phyloP scores from a whole-genome alignment of 441 rosid genomes.

The Rhodomyrtus psidioides region DNA sequence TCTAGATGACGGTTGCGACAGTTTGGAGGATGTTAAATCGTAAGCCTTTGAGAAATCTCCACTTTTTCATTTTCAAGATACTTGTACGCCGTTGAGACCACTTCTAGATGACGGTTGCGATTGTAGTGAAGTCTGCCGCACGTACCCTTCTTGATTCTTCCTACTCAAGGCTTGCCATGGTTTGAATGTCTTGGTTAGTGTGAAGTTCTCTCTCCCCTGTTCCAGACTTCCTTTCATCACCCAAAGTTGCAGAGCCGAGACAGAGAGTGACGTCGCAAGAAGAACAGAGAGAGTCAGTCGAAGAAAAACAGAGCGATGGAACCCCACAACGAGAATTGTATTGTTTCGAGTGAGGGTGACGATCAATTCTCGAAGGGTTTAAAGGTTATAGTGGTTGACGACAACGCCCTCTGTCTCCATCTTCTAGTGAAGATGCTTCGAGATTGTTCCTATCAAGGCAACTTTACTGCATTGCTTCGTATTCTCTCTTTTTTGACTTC shows the following conservation, averaged over 20 bases:
- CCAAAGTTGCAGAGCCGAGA: neutral
- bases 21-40: no score
- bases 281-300: neutral
- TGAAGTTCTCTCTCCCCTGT: neutral
- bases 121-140: no score
- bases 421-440: neutral
- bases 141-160: neutral
- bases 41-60: no score
- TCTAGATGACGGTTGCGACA: no score
- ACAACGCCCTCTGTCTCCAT: neutral
- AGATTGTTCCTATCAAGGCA: neutral
- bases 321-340: accelerated
- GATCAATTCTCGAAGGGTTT: neutral
- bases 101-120: no score
- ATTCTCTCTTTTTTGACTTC: neutral
- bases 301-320: neutral
- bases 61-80: no score
- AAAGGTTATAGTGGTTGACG: neutral
- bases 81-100: no score
- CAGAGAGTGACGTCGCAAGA: neutral
- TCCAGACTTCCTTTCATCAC: neutral
- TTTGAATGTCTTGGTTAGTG: neutral
- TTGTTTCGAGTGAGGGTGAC: neutral
- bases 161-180: neutral
- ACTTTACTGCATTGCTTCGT: neutral